phyloP scores from a whole-genome alignment of 345 rosid species.

The Eucalyptus dawsonii region DNA sequence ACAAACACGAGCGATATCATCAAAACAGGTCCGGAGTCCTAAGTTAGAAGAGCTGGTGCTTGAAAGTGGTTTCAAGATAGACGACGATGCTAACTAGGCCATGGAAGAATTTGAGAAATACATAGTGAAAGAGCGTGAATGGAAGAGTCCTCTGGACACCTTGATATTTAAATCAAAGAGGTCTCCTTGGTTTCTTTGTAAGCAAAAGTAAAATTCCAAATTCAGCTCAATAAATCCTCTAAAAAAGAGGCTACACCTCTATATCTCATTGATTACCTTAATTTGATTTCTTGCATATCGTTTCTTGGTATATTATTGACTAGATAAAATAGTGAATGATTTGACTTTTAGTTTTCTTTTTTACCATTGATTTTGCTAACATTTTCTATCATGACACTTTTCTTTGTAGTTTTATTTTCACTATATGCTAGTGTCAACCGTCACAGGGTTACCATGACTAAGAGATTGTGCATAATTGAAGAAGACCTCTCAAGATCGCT shows the following conservation, averaged over 20 bases:
- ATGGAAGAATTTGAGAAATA: neutral
- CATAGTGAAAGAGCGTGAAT: neutral
- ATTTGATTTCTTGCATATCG: neutral
- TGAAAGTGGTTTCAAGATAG: neutral
- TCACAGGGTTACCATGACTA: neutral
- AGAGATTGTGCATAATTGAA: neutral
- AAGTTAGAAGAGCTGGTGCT: neutral
- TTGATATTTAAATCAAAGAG: neutral
- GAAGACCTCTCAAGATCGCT: neutral
- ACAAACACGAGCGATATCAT: neutral
- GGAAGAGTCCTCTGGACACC: neutral
- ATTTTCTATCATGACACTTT: neutral
- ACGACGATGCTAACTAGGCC: neutral
- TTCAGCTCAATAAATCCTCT: neutral
- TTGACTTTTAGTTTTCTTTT: too few relatives aligned
- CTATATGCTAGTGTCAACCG: neutral
- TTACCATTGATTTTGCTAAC: neutral
- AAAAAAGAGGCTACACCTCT: neutral
- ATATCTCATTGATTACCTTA: neutral
- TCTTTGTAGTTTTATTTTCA: neutral
- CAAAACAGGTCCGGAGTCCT: neutral
- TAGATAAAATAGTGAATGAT: neutral
- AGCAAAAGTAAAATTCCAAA: neutral
- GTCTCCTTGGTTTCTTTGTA: neutral
- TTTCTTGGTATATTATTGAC: neutral